phyloP scores from a whole-genome alignment of 495 filamentous ascomycete species.

The Talaromyces trachyspermus region DNA sequence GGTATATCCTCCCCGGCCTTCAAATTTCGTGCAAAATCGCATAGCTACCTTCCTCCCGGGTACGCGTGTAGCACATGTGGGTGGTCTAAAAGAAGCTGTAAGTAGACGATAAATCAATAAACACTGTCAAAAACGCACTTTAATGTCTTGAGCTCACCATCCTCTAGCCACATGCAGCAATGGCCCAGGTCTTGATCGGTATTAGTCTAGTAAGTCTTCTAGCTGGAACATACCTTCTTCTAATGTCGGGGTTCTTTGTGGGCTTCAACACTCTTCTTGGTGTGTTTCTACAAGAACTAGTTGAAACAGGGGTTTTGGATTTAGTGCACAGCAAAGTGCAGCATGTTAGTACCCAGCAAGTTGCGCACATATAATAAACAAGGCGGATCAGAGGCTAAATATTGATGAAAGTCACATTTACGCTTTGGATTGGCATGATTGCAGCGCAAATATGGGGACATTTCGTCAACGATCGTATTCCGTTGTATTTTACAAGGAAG shows the following conservation, averaged over 20 bases:
- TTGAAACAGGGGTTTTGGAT: conserved; percentile 31
- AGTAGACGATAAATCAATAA: background rate
- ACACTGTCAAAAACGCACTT: background rate
- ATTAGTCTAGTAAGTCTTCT: conserved; percentile 23
- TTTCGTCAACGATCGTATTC: conserved; percentile 37
- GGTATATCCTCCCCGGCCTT: conserved; percentile 12
- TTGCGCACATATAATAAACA: background rate
- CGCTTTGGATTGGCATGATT: conserved; percentile 40
- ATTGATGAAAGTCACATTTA: conserved; percentile 33
- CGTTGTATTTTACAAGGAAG: conserved; percentile 28
- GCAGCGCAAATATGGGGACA: conserved; percentile 35
- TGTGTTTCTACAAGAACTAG: conserved; percentile 30
- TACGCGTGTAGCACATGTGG: conserved; percentile 15
- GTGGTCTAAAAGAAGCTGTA: conserved; percentile 15
- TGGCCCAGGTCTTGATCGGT: conserved; percentile 16
- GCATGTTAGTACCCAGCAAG: conserved; percentile 19
- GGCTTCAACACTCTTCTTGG: conserved; percentile 23
- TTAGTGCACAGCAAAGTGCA: conserved; percentile 27
- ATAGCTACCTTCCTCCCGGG: conserved; percentile 27
- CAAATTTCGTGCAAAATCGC: conserved; percentile 20
- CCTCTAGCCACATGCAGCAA: background rate
- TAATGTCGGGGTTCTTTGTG: conserved; percentile 28
- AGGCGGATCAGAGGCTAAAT: background rate
- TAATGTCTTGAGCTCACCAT: background rate
- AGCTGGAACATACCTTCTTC: conserved; percentile 19